phyloP scores from a whole-genome alignment of 2,329 filamentous ascomycete genomes.

The Epicoccum sorghinum region DNA sequence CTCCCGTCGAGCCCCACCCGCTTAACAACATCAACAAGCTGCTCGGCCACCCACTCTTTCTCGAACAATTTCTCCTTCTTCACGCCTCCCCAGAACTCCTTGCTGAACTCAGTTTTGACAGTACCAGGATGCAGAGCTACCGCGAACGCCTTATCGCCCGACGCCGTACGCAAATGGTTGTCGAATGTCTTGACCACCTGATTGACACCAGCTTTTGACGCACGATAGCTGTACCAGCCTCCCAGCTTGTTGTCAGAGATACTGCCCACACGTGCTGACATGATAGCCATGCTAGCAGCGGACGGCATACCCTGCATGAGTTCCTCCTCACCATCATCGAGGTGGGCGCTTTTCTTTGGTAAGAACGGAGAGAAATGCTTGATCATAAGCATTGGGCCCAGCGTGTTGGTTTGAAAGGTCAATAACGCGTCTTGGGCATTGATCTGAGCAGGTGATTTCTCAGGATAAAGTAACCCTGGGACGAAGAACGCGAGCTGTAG shows the following conservation, averaged over 20 bases:
- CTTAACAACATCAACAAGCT: slow-evolving; percentile 68
- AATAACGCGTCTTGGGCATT: slow-evolving; percentile 65
- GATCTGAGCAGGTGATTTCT: slow-evolving; percentile 72
- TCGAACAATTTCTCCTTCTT: slow-evolving; percentile 68
- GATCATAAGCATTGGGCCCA: slow-evolving; percentile 76
- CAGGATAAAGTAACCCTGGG: slow-evolving; percentile 74
- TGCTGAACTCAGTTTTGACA: slow-evolving; percentile 75
- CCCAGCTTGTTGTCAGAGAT: slow-evolving; percentile 74
- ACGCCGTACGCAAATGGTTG: slow-evolving; percentile 63
- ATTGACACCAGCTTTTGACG: slow-evolving; percentile 76
- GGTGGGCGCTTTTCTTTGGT: slow-evolving; percentile 57
- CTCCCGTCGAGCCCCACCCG: slow-evolving; percentile 63
- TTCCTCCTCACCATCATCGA: slow-evolving; percentile 5
- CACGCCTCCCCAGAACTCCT: slow-evolving; percentile 72
- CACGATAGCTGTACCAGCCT: slow-evolving; percentile 83
- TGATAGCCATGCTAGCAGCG: slow-evolving; percentile 71
- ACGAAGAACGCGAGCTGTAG: slow-evolving; percentile 73
- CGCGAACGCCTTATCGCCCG: slow-evolving; percentile 68
- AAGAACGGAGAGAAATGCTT: slow-evolving; percentile 77
- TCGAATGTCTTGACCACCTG: slow-evolving; percentile 75
- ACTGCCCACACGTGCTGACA: slow-evolving; percentile 79
- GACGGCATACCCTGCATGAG: slow-evolving; percentile 47
- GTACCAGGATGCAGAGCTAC: slow-evolving; percentile 81
- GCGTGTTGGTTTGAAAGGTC: slow-evolving; percentile 74
- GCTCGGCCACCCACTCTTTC: slow-evolving; percentile 69